Conservation (phyloP, 2,329 filamentous ascomycete genomes). For the Dryadomyces sulphureus region DNA sequence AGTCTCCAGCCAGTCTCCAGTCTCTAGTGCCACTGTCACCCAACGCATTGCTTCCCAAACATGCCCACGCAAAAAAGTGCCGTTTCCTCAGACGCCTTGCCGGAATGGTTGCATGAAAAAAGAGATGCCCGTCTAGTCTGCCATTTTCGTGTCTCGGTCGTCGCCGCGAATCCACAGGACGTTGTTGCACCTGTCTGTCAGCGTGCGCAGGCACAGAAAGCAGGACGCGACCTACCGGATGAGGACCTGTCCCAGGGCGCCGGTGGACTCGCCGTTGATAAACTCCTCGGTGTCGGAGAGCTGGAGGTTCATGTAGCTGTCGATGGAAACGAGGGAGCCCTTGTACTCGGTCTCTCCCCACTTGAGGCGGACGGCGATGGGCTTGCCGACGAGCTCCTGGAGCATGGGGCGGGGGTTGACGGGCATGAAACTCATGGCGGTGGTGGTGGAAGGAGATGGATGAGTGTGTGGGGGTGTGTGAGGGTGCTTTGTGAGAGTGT, state of each 20-base stretch:
- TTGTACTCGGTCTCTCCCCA: conserved; percentile 98
- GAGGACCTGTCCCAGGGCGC: conserved; percentile 75
- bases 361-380: conserved; percentile 85
- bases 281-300: conserved; percentile 83
- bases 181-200: conserved; percentile 47
- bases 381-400: conserved; percentile 81
- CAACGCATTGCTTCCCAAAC: too few relatives aligned
- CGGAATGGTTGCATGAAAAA: neutral
- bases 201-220: neutral
- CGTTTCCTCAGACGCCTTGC: conserved; percentile 1
- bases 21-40: too few relatives aligned
- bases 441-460: neutral
- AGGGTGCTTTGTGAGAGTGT: neutral
- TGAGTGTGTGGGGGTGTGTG: neutral
- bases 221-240: conserved; percentile 50
- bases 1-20: too few relatives aligned
- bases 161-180: conserved; percentile 77
- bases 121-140: conserved; percentile 21
- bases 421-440: conserved; percentile 51
- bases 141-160: conserved; percentile 41
- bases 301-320: conserved; percentile 99
- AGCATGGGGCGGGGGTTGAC: conserved; percentile 96
- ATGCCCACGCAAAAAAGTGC: neutral
- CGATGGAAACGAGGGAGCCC: conserved; percentile 72
- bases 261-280: conserved; percentile 74